Evolutionary conservation across 106 monocot species (phyloP), one percentile per base, ranked within the genome.

Genomic region (Cymbidium sinense): DNA sequence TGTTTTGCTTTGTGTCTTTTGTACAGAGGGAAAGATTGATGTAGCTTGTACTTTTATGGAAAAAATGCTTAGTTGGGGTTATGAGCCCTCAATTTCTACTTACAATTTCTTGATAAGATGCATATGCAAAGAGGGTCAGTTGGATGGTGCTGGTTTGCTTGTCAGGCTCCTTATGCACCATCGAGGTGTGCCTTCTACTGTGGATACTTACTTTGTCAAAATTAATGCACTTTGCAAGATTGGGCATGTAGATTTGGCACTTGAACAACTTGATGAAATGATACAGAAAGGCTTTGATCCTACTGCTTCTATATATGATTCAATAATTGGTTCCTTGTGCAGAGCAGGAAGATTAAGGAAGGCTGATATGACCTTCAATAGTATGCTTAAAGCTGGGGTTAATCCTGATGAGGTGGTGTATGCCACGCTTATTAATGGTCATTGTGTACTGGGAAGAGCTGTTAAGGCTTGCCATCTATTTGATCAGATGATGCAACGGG

Each of bases 31-130:
- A 73, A 86, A 83, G 64, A 13, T 80, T 64, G 58, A 55, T 73
- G 51, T 50, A 76, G 83, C 86, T 73, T 77, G 28, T 75, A 13
- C 33, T 44, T 75, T 83, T 23, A 71, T 86, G 80, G 77, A 86
- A 44, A 83, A 80, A 44, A 77, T 86, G 79, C 80, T 80, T 13
- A 62, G 47, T 11, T 74, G 27, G 80, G 86, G 86, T 34, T 79
- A 43, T 70, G 74, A 83, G 35, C 86, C 86, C 74, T 73, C 74
- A 33, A 36, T 86, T 5, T 83, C 77, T 17, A 79, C 76, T 12
- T 86, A 83, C 74, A 86, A 86, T 73, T 80, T 79, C 64, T 35
- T 86, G 2, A 27, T 86, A 80, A 77, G 74, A 51, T 86, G 54
- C 35, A 31, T 86, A 10, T 86, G 65, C 77, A 86, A 83, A 35